Evolutionary conservation across 495 filamentous ascomycete genomes (phyloP).

Genomic region (Penicillium dipodomyicola): DNA sequence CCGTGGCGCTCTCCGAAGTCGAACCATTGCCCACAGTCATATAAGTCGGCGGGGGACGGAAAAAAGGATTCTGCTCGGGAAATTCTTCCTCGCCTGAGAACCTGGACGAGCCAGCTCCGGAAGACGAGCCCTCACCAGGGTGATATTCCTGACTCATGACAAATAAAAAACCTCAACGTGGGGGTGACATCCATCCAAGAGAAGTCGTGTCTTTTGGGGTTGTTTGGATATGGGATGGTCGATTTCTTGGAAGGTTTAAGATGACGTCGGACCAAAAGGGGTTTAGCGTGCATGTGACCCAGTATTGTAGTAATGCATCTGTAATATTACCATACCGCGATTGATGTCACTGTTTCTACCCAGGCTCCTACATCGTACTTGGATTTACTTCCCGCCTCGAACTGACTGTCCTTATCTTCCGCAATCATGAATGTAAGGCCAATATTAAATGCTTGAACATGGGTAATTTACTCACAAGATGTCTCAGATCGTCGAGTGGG

Average conservation of each 20-base stretch:
- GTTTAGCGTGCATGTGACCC: constrained; percentile 33
- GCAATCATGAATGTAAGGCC: constrained; percentile 60
- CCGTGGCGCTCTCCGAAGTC: constrained; percentile 68
- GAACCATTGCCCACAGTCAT: constrained; percentile 86
- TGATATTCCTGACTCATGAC: constrained; percentile 76
- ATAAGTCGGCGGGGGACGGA: constrained; percentile 58
- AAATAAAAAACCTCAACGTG: constrained; percentile 12
- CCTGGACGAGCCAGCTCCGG: constrained; percentile 40
- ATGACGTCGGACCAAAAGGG: constrained; percentile 23
- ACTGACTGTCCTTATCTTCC: neutral
- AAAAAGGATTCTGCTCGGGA: constrained; percentile 31
- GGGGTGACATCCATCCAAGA: constrained; percentile 20
- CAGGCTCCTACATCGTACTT: constrained; percentile 3
- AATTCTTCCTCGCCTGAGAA: constrained; percentile 30
- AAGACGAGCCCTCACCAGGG: constrained; percentile 43
- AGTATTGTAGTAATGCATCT: constrained; percentile 12
- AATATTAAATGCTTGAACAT: neutral
- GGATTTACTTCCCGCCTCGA: neutral
- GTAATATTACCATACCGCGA: constrained; percentile 11
- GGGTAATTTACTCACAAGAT: constrained; percentile 4
- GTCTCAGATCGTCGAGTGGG: constrained; percentile 89
- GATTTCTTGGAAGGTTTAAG: constrained; percentile 20
- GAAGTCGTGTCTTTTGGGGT: constrained; percentile 9
- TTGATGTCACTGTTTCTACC: constrained; percentile 10
- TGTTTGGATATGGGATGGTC: constrained; percentile 21